Evolutionary conservation across 2,329 filamentous ascomycete genomes (phyloP), one percentile per base, ranked within the genome.

Genomic region (Penicillium polonicum): DNA sequence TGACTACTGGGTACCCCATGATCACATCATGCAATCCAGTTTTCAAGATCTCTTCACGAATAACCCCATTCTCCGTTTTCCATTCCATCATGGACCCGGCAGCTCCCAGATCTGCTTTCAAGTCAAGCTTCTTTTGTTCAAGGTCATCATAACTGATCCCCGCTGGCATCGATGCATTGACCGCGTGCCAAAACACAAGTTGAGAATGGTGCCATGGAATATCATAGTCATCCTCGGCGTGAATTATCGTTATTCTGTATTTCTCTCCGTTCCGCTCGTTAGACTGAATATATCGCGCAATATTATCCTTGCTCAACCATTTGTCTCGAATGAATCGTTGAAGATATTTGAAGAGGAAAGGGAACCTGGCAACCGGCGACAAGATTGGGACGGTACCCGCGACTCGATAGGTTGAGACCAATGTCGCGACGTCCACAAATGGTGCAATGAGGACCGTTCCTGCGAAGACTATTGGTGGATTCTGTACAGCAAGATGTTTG

Each of bases 401-500:
- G 4, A 87, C 71, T 3, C 81, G 78, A 66, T 87, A 88, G 0
- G 83, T 86, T 1, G 80, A 76, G 0, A 82, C 81, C 15, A 87
- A 68, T 0, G 76, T 78, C 23, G 78, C 77, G 0, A 84, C 78
- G 58, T 86, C 80, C 0, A 79, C 76, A 59, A 88, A 86, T 0
- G 84, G 79, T 0, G 83, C 85, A 3, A 83, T 78, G 3, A 87
- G 70, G 2, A 87, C 77, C 3, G 78, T 77, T 2, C 84, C 84
- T 1, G 81, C 76, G 60, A 87, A 85, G 0, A 80, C 65, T 0
- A 78, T 66, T 0, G 83, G 79, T 2, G 73, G 69, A 0, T 72
- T 69, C 56, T 78, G 76, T 2, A 70, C 52, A 0, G 78, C 77
- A 45, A 78, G 76, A 45, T 79, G 74, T 35, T 79, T 72, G 1